These are phyloP conservation scores for Glycine soja DNA, from an alignment of 306 rosid species.

Conservation along the genomic window DNA sequence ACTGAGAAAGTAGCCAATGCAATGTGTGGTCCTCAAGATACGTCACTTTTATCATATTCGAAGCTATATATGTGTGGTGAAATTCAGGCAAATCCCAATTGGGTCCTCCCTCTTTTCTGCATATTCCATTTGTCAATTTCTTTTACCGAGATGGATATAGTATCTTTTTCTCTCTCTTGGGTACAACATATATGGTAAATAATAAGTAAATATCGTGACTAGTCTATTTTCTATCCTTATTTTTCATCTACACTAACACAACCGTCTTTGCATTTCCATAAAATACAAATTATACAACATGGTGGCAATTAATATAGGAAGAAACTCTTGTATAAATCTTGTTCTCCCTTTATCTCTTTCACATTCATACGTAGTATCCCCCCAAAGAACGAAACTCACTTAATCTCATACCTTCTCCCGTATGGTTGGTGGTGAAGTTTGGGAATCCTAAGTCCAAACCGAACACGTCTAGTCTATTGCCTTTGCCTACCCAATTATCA, in stretches of 20 bases:
- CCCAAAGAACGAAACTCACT: slow-evolving; percentile 2
- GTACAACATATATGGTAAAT: no score
- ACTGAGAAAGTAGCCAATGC: not conserved
- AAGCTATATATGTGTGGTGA: slow-evolving; percentile 63
- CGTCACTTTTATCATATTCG: slow-evolving; percentile 40
- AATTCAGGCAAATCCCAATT: slow-evolving; percentile 44
- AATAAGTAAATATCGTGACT: not conserved
- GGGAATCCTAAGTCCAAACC: slow-evolving; percentile 39
- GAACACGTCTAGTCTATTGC: no score
- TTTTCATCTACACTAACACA: no score
- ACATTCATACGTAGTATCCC: no score
- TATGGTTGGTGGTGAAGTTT: not conserved
- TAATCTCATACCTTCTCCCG: not conserved
- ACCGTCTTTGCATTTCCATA: not conserved
- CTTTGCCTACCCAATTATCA: not conserved
- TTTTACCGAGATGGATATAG: not conserved
- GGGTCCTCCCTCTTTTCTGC: slow-evolving; percentile 47
- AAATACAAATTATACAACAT: not conserved
- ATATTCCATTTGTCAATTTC: slow-evolving; percentile 40
- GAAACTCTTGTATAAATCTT: no score
- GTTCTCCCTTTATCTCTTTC: no score
- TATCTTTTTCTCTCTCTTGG: not conserved
- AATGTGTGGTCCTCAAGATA: slow-evolving; percentile 49
- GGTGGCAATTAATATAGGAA: no score
- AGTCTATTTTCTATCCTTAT: not conserved